These are phyloP conservation scores for Mycena maculata DNA, from an alignment of 768 basidiomycete species.

Conservation along the genomic window DNA sequence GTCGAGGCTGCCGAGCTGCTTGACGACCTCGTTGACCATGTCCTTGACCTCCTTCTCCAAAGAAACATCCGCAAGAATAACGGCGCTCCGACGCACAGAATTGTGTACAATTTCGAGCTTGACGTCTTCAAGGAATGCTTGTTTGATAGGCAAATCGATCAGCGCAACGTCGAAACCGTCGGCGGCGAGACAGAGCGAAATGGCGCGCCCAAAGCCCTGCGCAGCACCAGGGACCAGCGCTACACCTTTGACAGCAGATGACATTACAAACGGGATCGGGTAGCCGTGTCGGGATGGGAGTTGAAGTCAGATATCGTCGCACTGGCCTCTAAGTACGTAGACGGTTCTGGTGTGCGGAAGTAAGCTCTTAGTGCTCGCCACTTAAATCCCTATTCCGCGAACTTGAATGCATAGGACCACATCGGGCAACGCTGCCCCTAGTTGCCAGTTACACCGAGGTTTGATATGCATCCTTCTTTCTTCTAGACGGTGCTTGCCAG, in stretches of 20 bases:
- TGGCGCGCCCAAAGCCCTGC: conserved; percentile 45
- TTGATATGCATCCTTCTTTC: no score
- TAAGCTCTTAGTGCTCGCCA: no score
- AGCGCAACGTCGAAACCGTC: conserved; percentile 52
- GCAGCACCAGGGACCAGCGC: conserved; percentile 53
- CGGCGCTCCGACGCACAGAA: neutral
- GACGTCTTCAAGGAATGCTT: neutral
- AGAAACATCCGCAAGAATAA: conserved; percentile 41
- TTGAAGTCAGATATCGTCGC: no score
- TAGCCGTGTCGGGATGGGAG: no score
- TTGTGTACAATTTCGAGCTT: neutral
- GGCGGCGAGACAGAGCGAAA: conserved; percentile 49
- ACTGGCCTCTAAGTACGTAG: no score
- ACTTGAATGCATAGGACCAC: no score
- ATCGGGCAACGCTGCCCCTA: no score
- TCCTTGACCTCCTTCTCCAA: conserved; percentile 44
- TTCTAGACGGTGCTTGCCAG: no score
- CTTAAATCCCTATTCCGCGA: no score
- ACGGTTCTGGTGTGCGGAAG: no score
- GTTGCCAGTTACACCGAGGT: no score
- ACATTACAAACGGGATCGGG: no score
- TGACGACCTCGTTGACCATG: conserved; percentile 42
- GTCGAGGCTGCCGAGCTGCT: conserved; percentile 43
- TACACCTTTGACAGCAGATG: conserved; percentile 29
- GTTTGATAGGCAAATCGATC: conserved; percentile 39